Evolutionary conservation across 2,329 filamentous ascomycete genomes (phyloP).

Genomic region (Aspergillus texensis): DNA sequence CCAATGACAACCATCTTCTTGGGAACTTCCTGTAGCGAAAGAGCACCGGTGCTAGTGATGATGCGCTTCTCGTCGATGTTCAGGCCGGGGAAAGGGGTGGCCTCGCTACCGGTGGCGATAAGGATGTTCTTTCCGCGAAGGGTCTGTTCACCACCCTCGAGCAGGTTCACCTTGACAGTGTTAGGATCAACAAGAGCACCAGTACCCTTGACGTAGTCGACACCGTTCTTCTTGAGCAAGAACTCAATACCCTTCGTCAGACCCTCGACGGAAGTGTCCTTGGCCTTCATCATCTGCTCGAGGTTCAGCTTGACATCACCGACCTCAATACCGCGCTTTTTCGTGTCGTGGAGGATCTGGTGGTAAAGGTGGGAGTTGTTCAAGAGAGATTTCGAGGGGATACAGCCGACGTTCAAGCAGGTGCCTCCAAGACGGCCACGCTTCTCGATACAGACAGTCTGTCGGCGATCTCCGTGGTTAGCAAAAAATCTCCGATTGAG

Average conservation of each 20-base stretch:
- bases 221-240: conserved; percentile 98
- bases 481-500: conserved; percentile 15
- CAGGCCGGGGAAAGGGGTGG: conserved; percentile 93
- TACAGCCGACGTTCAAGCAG: conserved; percentile 98
- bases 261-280: conserved; percentile 84
- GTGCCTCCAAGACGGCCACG: conserved; percentile 92
- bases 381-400: conserved; percentile 97
- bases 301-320: conserved; percentile 97
- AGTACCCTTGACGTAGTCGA: conserved; percentile 95
- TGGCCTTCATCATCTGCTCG: conserved; percentile 95
- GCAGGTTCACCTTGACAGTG: conserved; percentile 85
- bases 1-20: conserved; percentile 98
- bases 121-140: conserved; percentile 95
- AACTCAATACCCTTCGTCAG: conserved; percentile 98
- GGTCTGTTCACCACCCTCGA: conserved; percentile 87
- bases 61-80: conserved; percentile 97
- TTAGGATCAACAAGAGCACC: conserved; percentile 86
- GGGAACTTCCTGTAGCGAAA: conserved; percentile 85
- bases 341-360: conserved; percentile 94
- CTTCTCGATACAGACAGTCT: conserved; percentile 99
- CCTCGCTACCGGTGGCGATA: conserved; percentile 93
- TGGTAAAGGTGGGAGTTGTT: conserved; percentile 99
- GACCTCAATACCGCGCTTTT: conserved; percentile 95
- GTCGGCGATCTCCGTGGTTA: conserved; percentile 3
- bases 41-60: conserved; percentile 92